Base-by-base conservation (phyloP, 768 basidiomycete genomes). In the Tricholomella constricta region DNA sequence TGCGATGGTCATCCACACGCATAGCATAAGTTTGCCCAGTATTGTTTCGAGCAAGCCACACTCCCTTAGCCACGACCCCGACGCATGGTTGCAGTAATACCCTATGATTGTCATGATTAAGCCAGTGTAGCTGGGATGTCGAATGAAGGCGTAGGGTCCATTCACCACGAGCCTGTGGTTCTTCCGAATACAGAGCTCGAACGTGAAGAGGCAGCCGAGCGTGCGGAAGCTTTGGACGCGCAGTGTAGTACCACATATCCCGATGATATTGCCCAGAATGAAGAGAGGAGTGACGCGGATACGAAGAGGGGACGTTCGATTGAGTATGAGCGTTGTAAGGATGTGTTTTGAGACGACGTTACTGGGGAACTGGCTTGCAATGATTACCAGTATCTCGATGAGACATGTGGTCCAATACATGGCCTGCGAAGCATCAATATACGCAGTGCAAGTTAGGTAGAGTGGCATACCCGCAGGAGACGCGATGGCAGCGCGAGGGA, bases 61-160 rank as follows among this genome's bases (percentile, higher is more conserved):
- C 52, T 72, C 66, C 23, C 51, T 57, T 29, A 72, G 53, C 72
- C 69, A 75, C 5, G 72, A 73, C 5, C 69, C 69, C 2, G 57
- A 52, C 0, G 61, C 57, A 40, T 69, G 65, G 51, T 54, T 60
- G 25, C 57, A 61, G 41, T 61, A 61, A 12, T 59, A 55, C 8
- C 64, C 69, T n/a, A 69, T 11, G 17, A 72, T 57, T n/a, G 63
- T 64, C 35, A 71, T 37, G 19, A 71, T 69, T 14, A 72, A 55
- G 9, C 65, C 71, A 14, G 62, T 64, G 52, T 77, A 77, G 56
- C 73, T 72, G 3, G 75, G 75, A 53, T 77, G 74, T 34, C 74
- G 66, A 14, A 75, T 63, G 40, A 65, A 46, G 4, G 71, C 53
- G 47, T 77, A 77, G 1, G 73, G 75, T 1, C 75, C 73, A 2